Base-by-base conservation (phyloP, 495 filamentous ascomycete species). In the Penicillium daleae region DNA sequence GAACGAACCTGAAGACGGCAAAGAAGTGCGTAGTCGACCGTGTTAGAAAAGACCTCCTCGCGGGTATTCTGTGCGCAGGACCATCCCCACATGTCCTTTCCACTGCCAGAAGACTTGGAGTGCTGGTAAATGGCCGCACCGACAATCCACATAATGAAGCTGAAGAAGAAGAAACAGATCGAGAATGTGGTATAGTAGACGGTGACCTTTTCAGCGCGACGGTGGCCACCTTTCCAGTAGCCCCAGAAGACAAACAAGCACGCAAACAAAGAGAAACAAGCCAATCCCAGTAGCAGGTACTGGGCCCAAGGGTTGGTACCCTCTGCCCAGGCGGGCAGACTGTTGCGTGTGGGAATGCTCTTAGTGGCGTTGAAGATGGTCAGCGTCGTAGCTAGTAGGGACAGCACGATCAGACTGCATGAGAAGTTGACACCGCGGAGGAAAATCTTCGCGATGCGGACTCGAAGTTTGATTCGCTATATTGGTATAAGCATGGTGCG, bases 31-130 rank as follows among this genome's bases (percentile, higher is more conserved):
- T 97, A 99, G 75, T 93, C 84, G 61, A 99, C 84, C 54, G 92
- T 86, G 26, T 92, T 76, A 60, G 85, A 72, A 74, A 92, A 97
- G 24, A 96, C 75, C 60, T 90, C 74, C 40, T 87, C 75, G 54
- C 95, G 86, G 51, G 85, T 88, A 72, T 97, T 98, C 63, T 97
- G 83, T 29, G 92, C 90, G 71, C 95, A 99, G 4, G 91, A 84
- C 95, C 95, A 99, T 29, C 93, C 94, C 95, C 95, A 99, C 69
- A 99, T 82, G 72, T 98, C 95, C 68, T 97, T 83, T 59, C 87
- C 89, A 40, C 86, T 77, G 66, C 87, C 89, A 70, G 86, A 88
- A 63, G 84, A 79, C 69, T 90, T 90, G 37, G 85, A 86, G 68
- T 87, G 83, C 71, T 97, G 89, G 63, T 97, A 86, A 62, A 97